phyloP scores from a whole-genome alignment of 169 alveolate species.

The Plasmodium inui region DNA sequence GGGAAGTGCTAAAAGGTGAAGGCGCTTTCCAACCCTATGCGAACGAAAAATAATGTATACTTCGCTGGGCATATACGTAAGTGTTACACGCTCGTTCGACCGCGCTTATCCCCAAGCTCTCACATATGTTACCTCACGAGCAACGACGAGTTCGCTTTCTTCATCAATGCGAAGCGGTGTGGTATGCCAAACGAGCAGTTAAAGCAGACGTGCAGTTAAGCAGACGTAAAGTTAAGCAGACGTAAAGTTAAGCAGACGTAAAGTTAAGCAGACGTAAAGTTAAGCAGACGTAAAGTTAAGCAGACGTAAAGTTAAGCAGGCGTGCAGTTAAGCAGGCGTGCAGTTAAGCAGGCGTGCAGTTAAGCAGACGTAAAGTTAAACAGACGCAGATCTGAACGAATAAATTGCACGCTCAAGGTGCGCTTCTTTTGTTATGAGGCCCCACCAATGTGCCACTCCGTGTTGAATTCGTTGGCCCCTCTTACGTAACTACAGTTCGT shows the following conservation, averaged over 20 bases:
- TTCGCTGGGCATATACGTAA: background rate
- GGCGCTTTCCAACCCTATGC: background rate
- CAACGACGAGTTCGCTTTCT: background rate
- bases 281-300: too few relatives aligned
- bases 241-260: too few relatives aligned
- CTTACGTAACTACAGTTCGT: background rate
- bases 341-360: background rate
- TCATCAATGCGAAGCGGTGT: background rate
- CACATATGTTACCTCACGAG: background rate
- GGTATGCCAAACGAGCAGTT: background rate
- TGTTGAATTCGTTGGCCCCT: background rate
- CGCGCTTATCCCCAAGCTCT: background rate
- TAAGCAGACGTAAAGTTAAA: too few relatives aligned
- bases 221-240: too few relatives aligned
- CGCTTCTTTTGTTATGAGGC: background rate
- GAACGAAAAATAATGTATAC: background rate
- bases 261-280: too few relatives aligned
- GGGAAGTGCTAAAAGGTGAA: background rate
- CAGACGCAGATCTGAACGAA: background rate
- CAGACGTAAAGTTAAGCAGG: too few relatives aligned
- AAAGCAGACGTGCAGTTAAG: too few relatives aligned
- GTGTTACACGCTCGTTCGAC: background rate
- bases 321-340: too few relatives aligned
- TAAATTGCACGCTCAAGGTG: background rate
- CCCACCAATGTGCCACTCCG: background rate